Base-by-base conservation (phyloP, 352 stramenopile species). In the Phytophthora aleatoria region DNA sequence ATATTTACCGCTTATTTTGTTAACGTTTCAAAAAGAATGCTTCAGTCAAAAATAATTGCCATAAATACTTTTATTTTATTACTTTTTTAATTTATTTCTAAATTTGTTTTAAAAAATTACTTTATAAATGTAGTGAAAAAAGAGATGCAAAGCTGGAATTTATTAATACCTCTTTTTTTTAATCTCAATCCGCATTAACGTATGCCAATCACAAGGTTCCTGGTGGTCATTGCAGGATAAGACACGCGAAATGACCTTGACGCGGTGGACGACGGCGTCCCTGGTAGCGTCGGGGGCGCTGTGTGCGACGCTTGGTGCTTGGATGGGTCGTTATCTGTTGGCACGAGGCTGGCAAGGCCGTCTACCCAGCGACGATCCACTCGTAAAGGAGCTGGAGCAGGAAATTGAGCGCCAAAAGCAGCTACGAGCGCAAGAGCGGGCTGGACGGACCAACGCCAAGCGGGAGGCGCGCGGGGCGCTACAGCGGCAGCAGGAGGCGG, bases 371-470 rank as follows among this genome's bases (percentile, higher is more conserved):
- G 47, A 66, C 27, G 75, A 89, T 55, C 33, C 75, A 30, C 55
- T 79, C 10, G 76, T 87, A 33, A 54, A 61, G 13, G 70, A 80
- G 54, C 55, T 94, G 43, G 71, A 89, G 53, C 67, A 76, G 27
- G 86, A 93, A 56, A 72, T 95, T 35, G 79, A 85, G 62, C 75
- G 74, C 3, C 81, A 92, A 65, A 92, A 86, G 61, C 74, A 79
- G 55, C 69, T 95, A 16, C 84, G 86, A 0, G 77, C 80, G 2
- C 84, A 93, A 55, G 86, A 95, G 66, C 84, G 86, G 39, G 76
- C 61, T 1, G 86, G 86, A 11, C 83, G 86, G 59, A 95, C 84
- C 10, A 91, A 76, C 26, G 86, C 83, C 42, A 84, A 95, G 55
- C 73, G 77, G 5, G 82, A 91, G 54, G 80, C 76, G 10, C 76